Evolutionary conservation across 2,329 filamentous ascomycete species (phyloP).

Genomic region (Neofusicoccum ribis): DNA sequence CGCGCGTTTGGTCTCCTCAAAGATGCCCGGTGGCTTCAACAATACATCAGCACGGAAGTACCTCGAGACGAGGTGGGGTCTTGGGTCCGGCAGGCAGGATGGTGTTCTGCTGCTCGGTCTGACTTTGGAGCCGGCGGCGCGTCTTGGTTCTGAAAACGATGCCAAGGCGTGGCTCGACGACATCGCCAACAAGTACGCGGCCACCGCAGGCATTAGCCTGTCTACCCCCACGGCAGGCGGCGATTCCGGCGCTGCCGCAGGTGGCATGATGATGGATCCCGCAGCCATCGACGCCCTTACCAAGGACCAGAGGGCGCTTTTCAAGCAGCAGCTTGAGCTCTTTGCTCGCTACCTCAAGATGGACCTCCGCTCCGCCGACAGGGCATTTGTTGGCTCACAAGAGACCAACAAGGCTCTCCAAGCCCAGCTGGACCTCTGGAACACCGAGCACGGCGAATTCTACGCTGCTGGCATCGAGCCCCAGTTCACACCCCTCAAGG

Average conservation of each 20-base stretch:
- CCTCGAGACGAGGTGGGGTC: slow-evolving; percentile 88
- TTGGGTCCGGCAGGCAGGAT: slow-evolving; percentile 84
- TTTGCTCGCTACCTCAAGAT: slow-evolving; percentile 96
- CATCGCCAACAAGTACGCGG: slow-evolving; percentile 85
- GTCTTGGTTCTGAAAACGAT: slow-evolving; percentile 85
- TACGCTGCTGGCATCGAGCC: slow-evolving; percentile 95
- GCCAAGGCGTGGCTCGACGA: slow-evolving; percentile 92
- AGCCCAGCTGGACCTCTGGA: slow-evolving; percentile 92
- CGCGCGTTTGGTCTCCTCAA: slow-evolving; percentile 92
- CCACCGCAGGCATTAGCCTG: slow-evolving; percentile 78
- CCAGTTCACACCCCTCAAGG: slow-evolving; percentile 89
- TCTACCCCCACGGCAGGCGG: slow-evolving; percentile 70
- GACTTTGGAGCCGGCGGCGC: slow-evolving; percentile 87
- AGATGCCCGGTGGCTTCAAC: slow-evolving; percentile 99
- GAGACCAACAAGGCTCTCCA: slow-evolving; percentile 86
- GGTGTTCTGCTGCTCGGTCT: slow-evolving; percentile 84
- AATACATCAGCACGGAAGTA: slow-evolving; percentile 96
- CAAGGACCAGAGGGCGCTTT: slow-evolving; percentile 91
- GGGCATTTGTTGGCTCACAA: slow-evolving; percentile 81
- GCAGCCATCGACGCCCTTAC: slow-evolving; percentile 95
- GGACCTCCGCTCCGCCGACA: slow-evolving; percentile 94
- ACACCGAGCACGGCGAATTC: slow-evolving; percentile 91
- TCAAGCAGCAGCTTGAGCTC: slow-evolving; percentile 97
- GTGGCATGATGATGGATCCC: slow-evolving; percentile 99
- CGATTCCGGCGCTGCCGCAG: slow-evolving; percentile 69